These are phyloP conservation scores for Blastomyces percursus DNA, from an alignment of 2,329 filamentous ascomycete genomes.

Conservation along the genomic window DNA sequence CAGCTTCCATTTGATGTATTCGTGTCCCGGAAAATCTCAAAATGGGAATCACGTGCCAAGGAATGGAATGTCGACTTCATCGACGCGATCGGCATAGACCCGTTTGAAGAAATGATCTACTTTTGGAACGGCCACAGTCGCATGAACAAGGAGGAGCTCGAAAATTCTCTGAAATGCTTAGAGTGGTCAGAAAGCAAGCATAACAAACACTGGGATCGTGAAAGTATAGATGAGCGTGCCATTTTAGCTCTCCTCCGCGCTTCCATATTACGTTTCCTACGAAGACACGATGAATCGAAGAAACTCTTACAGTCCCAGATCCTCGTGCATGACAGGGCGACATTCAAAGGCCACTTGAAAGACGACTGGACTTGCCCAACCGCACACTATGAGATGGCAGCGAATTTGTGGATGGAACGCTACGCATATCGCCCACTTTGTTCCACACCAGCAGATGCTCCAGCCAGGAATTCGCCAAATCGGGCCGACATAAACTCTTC, in stretches of 20 bases:
- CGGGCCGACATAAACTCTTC: neutral
- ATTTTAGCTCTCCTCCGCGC: constrained; percentile 57
- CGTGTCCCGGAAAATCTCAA: constrained; percentile 68
- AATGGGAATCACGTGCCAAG: constrained; percentile 73
- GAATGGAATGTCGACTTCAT: constrained; percentile 56
- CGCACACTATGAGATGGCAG: constrained; percentile 78
- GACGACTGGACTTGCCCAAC: constrained; percentile 58
- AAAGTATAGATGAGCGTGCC: constrained; percentile 50
- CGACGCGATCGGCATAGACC: constrained; percentile 71
- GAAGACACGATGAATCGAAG: constrained; percentile 54
- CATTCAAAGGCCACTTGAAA: constrained; percentile 42
- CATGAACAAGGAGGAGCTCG: constrained; percentile 57
- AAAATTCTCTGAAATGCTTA: constrained; percentile 52
- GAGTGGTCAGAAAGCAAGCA: constrained; percentile 52
- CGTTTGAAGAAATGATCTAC: constrained; percentile 82
- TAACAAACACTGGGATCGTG: constrained; percentile 41
- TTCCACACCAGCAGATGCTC: neutral
- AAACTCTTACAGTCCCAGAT: constrained; percentile 52
- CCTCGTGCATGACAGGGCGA: constrained; percentile 44
- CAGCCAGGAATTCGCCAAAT: neutral
- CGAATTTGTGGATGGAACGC: constrained; percentile 63
- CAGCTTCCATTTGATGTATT: constrained; percentile 87
- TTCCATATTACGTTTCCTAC: constrained; percentile 54
- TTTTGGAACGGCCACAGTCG: constrained; percentile 85
- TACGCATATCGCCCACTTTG: constrained; percentile 23